Evolutionary conservation across 768 basidiomycete genomes (phyloP), one percentile per base, ranked within the genome.

Genomic region (Amanita exitialis): DNA sequence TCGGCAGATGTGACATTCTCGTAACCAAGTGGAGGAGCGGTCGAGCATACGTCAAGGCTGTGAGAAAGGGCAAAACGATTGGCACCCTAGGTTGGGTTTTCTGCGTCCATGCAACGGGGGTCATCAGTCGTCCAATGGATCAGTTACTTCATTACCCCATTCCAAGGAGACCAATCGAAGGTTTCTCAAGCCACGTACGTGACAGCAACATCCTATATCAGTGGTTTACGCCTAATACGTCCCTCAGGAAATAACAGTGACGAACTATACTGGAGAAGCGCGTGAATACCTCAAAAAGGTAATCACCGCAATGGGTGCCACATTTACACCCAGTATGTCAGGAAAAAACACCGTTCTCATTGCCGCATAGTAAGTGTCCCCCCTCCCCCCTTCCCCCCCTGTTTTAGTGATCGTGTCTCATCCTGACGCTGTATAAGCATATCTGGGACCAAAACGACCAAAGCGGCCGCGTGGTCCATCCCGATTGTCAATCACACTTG

Each of bases 251-350:
- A 82, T 95, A 49, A 88, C 91, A 0, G 73, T 95, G 1, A 91
- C 91, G 0, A 94, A 94, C 61, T 95, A 93, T 62, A 86, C 88
- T 0, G 92, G 93, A 2, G 80, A 83, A 34, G 76, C 87, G 5
- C 76, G 92, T 2, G 92, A 95, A 47, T 94, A 94, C 60, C 73
- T 97, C 46, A 91, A 91, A 68, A 82, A 80, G 54, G 69, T 97
- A 13, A 87, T 97, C 46, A 67, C 67, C 4, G 66, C 78, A 4
- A 80, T 90, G 75, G 93, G 91, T 1, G 91, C 79, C 1, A 73
- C 66, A 23, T 94, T 91, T 59, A 90, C 90, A 2, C 80, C 91
- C 0, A 87, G 79, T 44, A 86, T 97, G 84, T 77, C 80, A 0
- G 76, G 76, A 8, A 67, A 69, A 18, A 95, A 90, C 58, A 90